These are phyloP conservation scores for Aegilops umbellulata DNA, from an alignment of 176 grass and related monocot species.

Conservation along the genomic window DNA sequence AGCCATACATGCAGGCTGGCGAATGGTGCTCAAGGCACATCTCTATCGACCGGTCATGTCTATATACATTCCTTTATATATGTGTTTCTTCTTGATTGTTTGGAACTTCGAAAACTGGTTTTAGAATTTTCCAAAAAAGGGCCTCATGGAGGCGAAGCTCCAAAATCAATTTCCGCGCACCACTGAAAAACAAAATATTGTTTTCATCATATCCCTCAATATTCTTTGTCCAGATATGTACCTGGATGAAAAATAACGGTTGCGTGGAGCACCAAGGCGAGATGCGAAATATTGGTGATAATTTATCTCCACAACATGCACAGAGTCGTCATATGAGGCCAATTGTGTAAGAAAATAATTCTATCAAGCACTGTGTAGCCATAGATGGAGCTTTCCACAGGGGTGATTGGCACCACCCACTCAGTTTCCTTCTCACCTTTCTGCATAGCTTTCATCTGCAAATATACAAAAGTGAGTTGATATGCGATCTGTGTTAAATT, in stretches of 20 bases:
- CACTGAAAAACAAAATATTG: no score
- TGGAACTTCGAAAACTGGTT: no score
- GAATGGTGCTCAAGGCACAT: not conserved
- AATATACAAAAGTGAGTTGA: not conserved
- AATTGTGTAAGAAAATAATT: not conserved
- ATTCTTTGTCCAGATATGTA: not conserved
- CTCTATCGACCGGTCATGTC: not conserved
- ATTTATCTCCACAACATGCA: not conserved
- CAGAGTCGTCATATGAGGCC: not conserved
- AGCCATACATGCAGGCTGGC: no score
- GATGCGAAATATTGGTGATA: not conserved
- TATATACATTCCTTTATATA: not conserved
- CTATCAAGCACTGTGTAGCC: not conserved
- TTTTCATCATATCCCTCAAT: no score
- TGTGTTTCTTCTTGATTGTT: no score
- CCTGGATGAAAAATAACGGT: not conserved
- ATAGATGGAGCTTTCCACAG: not conserved
- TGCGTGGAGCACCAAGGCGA: not conserved
- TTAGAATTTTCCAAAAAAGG: no score
- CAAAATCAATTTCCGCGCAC: no score
- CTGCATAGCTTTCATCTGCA: not conserved
- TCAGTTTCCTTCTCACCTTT: not conserved
- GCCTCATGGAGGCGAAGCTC: no score
- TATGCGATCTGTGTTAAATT: no score
- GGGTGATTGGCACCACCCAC: not conserved